These are phyloP conservation scores for Colletotrichum australisinense DNA, from an alignment of 2,329 filamentous ascomycete genomes.

Conservation along the genomic window DNA sequence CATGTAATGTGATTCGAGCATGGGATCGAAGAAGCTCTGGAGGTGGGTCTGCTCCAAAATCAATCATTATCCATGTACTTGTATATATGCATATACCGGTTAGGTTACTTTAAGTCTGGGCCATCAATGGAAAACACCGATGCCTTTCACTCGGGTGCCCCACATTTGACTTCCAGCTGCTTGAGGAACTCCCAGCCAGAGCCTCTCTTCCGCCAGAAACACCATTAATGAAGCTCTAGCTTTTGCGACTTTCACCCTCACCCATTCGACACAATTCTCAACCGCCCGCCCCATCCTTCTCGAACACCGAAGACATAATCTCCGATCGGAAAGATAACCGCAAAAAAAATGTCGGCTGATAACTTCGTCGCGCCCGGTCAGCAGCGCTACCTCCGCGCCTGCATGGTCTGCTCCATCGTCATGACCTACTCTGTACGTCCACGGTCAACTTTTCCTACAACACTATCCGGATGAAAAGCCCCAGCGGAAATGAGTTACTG, in stretches of 20 bases:
- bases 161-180: background rate
- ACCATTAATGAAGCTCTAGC: background rate
- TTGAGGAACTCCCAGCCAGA: background rate
- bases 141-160: background rate
- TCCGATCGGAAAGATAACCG: background rate
- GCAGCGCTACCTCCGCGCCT: conserved; percentile 90
- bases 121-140: background rate
- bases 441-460: too few relatives aligned
- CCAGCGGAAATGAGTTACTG: too few relatives aligned
- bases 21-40: background rate
- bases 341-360: conserved; percentile 51
- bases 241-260: background rate
- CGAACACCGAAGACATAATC: background rate
- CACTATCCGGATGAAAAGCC: too few relatives aligned
- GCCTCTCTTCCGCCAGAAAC: background rate
- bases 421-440: conserved; percentile 78
- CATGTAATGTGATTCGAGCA: conserved; percentile 30
- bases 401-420: conserved; percentile 98
- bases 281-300: background rate
- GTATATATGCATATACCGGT: conserved; percentile 4
- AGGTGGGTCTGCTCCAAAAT: conserved; percentile 1
- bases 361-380: conserved; percentile 80
- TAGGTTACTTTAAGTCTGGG: background rate
- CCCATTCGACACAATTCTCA: background rate
- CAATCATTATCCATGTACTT: background rate